phyloP scores from a whole-genome alignment of 163 green algal genomes.

The Scenedesmus sp. region DNA sequence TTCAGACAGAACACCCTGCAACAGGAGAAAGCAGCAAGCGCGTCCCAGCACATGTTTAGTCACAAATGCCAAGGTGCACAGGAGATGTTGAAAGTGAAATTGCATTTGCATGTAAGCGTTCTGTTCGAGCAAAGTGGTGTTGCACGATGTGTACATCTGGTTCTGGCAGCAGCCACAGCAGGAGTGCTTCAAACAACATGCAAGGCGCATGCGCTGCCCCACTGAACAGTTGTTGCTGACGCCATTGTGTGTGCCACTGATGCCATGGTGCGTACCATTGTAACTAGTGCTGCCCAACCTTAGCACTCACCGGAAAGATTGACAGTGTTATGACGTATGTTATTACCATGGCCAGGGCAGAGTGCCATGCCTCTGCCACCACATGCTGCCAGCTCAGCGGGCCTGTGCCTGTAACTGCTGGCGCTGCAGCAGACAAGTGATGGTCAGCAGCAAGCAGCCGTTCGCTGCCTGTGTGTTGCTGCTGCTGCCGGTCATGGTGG shows the following conservation, averaged over 20 bases:
- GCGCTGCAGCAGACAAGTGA: not conserved
- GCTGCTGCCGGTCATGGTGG: not conserved
- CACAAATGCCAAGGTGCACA: not conserved
- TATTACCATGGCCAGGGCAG: constrained; percentile 55
- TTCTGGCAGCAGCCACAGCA: not conserved
- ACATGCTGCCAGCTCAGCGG: constrained; percentile 38
- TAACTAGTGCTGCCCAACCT: not conserved
- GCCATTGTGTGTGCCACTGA: too few relatives aligned
- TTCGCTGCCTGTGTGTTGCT: not conserved
- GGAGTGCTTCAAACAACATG: not conserved
- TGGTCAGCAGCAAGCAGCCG: not conserved
- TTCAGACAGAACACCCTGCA: constrained; percentile 35
- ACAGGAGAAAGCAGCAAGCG: too few relatives aligned
- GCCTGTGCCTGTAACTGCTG: not conserved
- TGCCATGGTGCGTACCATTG: not conserved
- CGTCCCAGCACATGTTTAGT: too few relatives aligned
- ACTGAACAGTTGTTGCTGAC: not conserved
- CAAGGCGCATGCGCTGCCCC: not conserved
- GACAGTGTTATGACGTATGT: constrained; percentile 84
- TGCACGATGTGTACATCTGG: not conserved
- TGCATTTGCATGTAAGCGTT: not conserved
- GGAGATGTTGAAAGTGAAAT: not conserved
- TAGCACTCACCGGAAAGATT: constrained; percentile 82
- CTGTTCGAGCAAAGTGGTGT: not conserved
- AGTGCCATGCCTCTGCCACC: constrained; percentile 53